Evolutionary conservation across 768 basidiomycete species (phyloP), one percentile per base, ranked within the genome.

Genomic region (Tricholoma terreum): DNA sequence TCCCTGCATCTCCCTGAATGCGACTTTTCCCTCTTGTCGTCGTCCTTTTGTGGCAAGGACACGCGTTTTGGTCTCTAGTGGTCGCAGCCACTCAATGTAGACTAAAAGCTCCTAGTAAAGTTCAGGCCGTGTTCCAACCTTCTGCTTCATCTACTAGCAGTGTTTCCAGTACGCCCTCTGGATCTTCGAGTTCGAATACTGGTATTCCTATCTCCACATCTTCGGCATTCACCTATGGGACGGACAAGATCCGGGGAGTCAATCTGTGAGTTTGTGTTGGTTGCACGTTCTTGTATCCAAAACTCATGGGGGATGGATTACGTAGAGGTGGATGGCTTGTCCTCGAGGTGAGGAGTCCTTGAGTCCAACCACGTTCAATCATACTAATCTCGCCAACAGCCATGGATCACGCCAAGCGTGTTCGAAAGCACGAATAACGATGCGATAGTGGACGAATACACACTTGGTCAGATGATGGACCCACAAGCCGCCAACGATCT

Each of bases 371-470:
- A 52, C 43, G 42, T 30, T 33, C 15, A 33, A 55, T n/a, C n/a
- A n/a, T 49, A 38, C 38, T 54, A 14, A 54, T 17, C 36, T 27
- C 27, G 14, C 15, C 9, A n/a, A 27, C 34, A 89, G 84, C 87
- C 87, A 31, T 90, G 89, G 89, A 90, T 90, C 55, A 89, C 86
- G 1, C 89, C 89, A 1, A 87, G 85, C 63, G 74, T 90, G 10
- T 90, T 90, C 58, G 76, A 84, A 58, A 80, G 75, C 64, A 87
- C 84, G 34, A 77, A 78, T 36, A 84, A 86, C 59, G 69, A 73
- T 33, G 71, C 71, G 36, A 77, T 87, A 31, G 71, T 86, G 6
- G 85, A 87, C 60, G 84, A 86, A 65, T 86, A 74, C 60, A 88
- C 85, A 0, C 75, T 87, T 15, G 84, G 86, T 1, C 74, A 80